Base-by-base conservation (phyloP, 192 early-diverging fungal genomes). In the Borealophlyctis nickersoniae region DNA sequence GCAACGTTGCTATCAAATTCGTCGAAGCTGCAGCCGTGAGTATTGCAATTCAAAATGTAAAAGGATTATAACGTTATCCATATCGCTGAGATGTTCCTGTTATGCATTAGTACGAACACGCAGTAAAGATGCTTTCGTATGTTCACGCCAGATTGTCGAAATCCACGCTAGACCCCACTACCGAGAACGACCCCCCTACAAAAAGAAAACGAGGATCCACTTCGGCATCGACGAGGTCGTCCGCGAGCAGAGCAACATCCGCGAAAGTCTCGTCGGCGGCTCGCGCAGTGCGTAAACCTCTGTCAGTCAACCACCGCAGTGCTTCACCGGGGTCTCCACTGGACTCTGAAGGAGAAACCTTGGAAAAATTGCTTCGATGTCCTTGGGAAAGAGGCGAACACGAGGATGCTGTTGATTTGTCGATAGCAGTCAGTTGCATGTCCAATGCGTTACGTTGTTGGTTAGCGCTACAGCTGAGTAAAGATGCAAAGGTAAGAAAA, bases 1-100 rank as follows among this genome's bases (percentile, higher is more conserved):
- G 67, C 45, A 34, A 54, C 3, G 28, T 69, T 36, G 67, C 60
- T 9, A 16, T 39, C 3, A 29, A 59, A 27, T 36, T 69, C 2
- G 49, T 39, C 11, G 66, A 61, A 16, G 24, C 54, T 1, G 7
- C 13, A 4, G 30, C 58, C 32, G 66, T 66, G 32, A 5, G 58
- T 53, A 30, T 23, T 35, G 1, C 31, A 7, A 4, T 58, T 59
- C 23, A 16, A 16, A 23, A 2, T 31, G n/a, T n/a, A n/a, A n/a
- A n/a, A n/a, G 19, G 3, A 52, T 13, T 23, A 14, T 22, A 26
- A 52, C 22, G 1, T 13, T 2, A 23, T 0, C 2, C 19, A 11
- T 35, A 58, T 59, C 39, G 2, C 23, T 49, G 5, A 3, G 7
- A 2, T 30, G 22, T 56, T n/a, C n/a, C n/a, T n/a, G n/a, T n/a